Conservation (phyloP, 2,329 filamentous ascomycete species). For the Phialocephala sp. region DNA sequence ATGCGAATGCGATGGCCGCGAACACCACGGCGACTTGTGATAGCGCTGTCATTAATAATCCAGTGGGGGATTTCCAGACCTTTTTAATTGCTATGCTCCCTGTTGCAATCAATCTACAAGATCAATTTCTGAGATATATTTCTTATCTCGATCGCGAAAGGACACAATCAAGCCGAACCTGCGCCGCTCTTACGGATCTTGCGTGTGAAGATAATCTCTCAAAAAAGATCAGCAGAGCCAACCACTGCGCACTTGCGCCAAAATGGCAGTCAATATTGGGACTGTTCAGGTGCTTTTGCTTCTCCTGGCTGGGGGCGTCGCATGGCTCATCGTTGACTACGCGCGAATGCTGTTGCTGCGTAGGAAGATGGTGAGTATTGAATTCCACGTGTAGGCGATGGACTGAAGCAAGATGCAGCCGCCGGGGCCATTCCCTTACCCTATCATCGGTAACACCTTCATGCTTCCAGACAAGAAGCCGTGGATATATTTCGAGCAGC, state of each 20-base stretch:
- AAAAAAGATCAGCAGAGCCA: neutral
- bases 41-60: conserved; percentile 1
- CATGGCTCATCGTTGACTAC: conserved; percentile 19
- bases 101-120: neutral
- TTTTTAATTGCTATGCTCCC: neutral
- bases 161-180: neutral
- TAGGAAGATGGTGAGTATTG: conserved; percentile 16
- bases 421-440: conserved; percentile 24
- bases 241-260: conserved; percentile 13
- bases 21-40: neutral
- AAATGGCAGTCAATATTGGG: conserved; percentile 4
- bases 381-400: neutral
- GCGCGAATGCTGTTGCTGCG: conserved; percentile 19
- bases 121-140: neutral
- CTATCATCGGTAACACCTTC: conserved; percentile 23
- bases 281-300: conserved; percentile 7
- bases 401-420: conserved; percentile 14
- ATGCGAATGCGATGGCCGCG: neutral
- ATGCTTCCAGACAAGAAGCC: conserved; percentile 23
- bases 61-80: neutral
- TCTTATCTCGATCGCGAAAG: neutral
- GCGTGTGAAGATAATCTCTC: neutral
- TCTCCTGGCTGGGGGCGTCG: conserved; percentile 11
- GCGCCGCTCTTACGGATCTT: neutral
- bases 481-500: conserved; percentile 25